phyloP scores from a whole-genome alignment of 805 yeast genomes.

The Saturnispora ahearnii region DNA sequence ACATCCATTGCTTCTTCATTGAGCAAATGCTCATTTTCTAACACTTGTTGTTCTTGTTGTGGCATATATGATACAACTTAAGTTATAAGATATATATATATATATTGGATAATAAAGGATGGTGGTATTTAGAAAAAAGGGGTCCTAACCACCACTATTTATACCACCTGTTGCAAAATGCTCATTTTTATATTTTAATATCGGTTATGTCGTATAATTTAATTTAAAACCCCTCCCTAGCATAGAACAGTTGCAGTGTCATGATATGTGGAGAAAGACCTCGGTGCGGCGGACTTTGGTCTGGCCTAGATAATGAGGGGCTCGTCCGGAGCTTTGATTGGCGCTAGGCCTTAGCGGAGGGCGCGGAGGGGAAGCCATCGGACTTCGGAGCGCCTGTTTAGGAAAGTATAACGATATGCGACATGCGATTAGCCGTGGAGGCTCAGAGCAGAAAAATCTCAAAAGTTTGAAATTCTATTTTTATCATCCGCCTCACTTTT shows the following conservation, averaged over 20 bases:
- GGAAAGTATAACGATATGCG: too few relatives aligned
- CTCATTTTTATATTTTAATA: neutral
- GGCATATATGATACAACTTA: neutral
- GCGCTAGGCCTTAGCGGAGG: too few relatives aligned
- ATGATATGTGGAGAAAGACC: neutral
- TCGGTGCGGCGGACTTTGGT: neutral
- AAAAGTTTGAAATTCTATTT: neutral
- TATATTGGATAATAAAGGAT: too few relatives aligned
- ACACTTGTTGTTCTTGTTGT: slow-evolving; percentile 13
- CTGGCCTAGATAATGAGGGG: neutral
- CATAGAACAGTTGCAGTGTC: neutral
- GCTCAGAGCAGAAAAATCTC: too few relatives aligned
- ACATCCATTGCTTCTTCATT: slow-evolving; percentile 23
- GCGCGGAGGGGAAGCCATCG: neutral
- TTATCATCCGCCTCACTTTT: neutral
- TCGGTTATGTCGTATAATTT: neutral
- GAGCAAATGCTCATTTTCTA: slow-evolving; percentile 29
- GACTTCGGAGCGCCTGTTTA: neutral
- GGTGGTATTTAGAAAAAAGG: neutral
- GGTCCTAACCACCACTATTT: neutral
- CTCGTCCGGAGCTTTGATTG: neutral
- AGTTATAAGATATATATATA: neutral
- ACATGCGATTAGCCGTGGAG: too few relatives aligned
- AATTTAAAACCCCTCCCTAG: neutral
- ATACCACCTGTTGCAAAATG: neutral